Base-by-base conservation (phyloP, 306 rosid genomes). In the Cicer yamashitae region DNA sequence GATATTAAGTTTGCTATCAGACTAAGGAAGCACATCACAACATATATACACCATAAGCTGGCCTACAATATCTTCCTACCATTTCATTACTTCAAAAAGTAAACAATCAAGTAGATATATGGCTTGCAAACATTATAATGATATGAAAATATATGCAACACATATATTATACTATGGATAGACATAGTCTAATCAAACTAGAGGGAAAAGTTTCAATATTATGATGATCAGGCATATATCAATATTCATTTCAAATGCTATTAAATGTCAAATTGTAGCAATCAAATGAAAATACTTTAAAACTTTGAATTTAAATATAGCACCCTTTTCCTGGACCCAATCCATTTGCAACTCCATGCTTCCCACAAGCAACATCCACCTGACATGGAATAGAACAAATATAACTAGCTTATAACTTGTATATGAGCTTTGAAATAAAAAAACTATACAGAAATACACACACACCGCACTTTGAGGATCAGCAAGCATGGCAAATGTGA, bases 401-500 rank as follows among this genome's bases (percentile, higher is more conserved):
- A 54, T 50, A 69, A 77, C 69, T n/a, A 79, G 15, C 72, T 74
- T 52, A 48, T 64, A 47, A 64, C 70, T 66, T 47, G 52, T 10
- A 72, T 5, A 8, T 17, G 51, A 77, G 44, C n/a, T 45, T 46
- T 6, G 6, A 3, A 30, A 30, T 30, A 30, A 30, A 75, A 59
- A 70, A 60, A 66, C 6, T 48, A 69, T 5, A 38, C 25, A 41
- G 74, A 76, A 79, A 82, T 76, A 81, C 82, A 90, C 97, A 89
- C 97, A 67, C 86, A 94, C 97, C 52, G 99, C 99, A 86, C 91
- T 90, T 67, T 89, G 87, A 58, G 99, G 99, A 84, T 91, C 97
- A 8, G 99, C 97, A 75, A 94, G 99, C 97, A 94, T 94, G 54
- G 99, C 93, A 80, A 94, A 94, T 41, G 96, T 94, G 86, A 94